phyloP scores from a whole-genome alignment of 2,329 filamentous ascomycete genomes.

The Chlorencoelia australis region DNA sequence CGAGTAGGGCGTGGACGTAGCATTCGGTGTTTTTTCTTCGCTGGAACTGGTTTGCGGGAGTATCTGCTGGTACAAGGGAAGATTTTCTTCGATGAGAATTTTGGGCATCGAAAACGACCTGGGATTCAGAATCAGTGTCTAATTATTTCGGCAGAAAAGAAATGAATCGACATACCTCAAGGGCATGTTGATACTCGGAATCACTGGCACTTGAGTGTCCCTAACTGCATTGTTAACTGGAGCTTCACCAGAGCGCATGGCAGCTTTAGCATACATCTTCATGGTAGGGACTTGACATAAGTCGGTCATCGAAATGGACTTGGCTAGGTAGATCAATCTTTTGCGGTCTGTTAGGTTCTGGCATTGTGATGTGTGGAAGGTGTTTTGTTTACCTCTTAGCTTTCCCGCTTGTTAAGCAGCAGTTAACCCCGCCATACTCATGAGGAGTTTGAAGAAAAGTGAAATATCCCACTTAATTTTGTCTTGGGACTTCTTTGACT shows the following conservation, averaged over 20 bases:
- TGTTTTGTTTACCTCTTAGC: too few species aligned
- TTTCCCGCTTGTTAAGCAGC: too few species aligned
- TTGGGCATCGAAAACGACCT: constrained; percentile 52
- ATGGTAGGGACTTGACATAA: too few species aligned
- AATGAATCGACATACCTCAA: constrained; percentile 33
- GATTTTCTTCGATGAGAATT: constrained; percentile 57
- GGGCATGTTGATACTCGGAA: constrained; percentile 27
- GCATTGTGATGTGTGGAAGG: background rate
- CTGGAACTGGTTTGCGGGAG: constrained; percentile 29
- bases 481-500: too few species aligned
- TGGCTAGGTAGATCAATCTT: constrained; percentile 1
- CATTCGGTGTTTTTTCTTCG: constrained; percentile 42
- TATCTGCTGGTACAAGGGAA: constrained; percentile 47
- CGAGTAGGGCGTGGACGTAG: constrained; percentile 55
- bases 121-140: background rate
- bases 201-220: constrained; percentile 23
- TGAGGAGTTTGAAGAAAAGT: too few species aligned
- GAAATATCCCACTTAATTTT: too few species aligned
- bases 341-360: background rate
- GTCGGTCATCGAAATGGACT: constrained; percentile 1
- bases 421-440: too few species aligned
- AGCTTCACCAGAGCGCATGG: background rate
- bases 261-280: constrained; percentile 5
- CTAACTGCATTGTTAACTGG: constrained; percentile 5
- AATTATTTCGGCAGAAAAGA: background rate